Percentiles rank a stretch among this genome's conserved stretches.
Conservation (phyloP, 2,329 filamentous ascomycete species). For the Aspergillus tubingensis region DNA sequence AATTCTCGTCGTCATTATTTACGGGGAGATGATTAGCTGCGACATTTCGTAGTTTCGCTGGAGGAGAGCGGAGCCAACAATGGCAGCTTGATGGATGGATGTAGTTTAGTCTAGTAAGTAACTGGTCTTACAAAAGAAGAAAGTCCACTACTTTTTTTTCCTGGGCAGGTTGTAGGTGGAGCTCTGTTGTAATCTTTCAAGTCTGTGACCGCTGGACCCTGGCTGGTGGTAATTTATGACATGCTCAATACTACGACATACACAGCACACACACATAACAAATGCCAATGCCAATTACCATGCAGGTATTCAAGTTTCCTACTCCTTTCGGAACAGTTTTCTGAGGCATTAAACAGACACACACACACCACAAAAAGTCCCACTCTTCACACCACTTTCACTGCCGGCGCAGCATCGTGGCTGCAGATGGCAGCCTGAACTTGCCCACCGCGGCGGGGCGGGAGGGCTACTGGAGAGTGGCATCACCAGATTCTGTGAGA, state of each 20-base stretch:
- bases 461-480: slow-evolving; percentile 4
- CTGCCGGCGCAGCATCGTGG: neutral
- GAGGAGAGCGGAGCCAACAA: slow-evolving; percentile 5
- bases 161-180: neutral
- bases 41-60: no score
- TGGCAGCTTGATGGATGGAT: neutral
- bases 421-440: slow-evolving; percentile 13
- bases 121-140: no score
- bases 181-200: neutral
- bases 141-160: no score
- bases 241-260: neutral
- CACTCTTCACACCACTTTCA: slow-evolving; percentile 2
- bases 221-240: slow-evolving; percentile 1
- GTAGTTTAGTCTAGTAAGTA: no score
- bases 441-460: slow-evolving; percentile 5
- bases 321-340: neutral
- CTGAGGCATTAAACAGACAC: slow-evolving; percentile 2
- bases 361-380: neutral
- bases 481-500: neutral
- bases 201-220: neutral
- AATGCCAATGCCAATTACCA: neutral
- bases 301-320: neutral
- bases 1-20: slow-evolving; percentile 41
- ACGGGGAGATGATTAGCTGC: slow-evolving; percentile 1
- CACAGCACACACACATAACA: neutral